A percentile compares a stretch with the other conserved stretches of the same genome.
Conservation (phyloP, 179 eudicot species). For the Camellia oleifera region DNA sequence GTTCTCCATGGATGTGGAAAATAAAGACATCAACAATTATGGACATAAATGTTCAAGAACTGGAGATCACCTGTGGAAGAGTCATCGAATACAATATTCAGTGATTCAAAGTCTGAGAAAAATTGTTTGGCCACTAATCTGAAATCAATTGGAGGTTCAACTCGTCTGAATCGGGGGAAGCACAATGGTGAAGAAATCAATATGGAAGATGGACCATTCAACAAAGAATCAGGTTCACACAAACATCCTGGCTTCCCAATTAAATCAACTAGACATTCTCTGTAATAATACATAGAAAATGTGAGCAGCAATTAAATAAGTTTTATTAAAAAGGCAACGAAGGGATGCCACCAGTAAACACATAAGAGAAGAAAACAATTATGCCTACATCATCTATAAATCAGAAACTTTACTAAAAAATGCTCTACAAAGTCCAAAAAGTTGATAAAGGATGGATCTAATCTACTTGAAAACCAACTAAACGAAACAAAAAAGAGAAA, state of each 20-base stretch:
- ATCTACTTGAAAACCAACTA: too few relatives aligned
- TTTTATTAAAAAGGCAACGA: too few relatives aligned
- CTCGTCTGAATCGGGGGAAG: slow-evolving; percentile 66
- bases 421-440: too few relatives aligned
- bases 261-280: slow-evolving; percentile 88
- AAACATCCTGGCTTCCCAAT: slow-evolving; percentile 77
- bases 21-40: not conserved
- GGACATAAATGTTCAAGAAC: slow-evolving; percentile 4
- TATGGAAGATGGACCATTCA: slow-evolving; percentile 82
- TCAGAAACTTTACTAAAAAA: too few relatives aligned
- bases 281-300: slow-evolving; percentile 33
- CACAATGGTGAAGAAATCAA: slow-evolving; percentile 88
- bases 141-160: slow-evolving; percentile 67
- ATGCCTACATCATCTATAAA: too few relatives aligned
- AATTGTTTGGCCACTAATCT: slow-evolving; percentile 70
- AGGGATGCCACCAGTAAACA: too few relatives aligned
- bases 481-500: too few relatives aligned
- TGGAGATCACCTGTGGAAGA: slow-evolving; percentile 63
- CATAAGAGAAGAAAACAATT: too few relatives aligned
- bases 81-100: slow-evolving; percentile 67
- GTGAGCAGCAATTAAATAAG: not conserved
- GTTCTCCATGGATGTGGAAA: slow-evolving; percentile 2
- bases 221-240: slow-evolving; percentile 73
- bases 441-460: too few relatives aligned
- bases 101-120: slow-evolving; percentile 69